A percentile compares a stretch with the other conserved stretches of the same genome.
Conservation (phyloP, 1,284 basidiomycete species). For the Cryptococcus maquisensis region DNA sequence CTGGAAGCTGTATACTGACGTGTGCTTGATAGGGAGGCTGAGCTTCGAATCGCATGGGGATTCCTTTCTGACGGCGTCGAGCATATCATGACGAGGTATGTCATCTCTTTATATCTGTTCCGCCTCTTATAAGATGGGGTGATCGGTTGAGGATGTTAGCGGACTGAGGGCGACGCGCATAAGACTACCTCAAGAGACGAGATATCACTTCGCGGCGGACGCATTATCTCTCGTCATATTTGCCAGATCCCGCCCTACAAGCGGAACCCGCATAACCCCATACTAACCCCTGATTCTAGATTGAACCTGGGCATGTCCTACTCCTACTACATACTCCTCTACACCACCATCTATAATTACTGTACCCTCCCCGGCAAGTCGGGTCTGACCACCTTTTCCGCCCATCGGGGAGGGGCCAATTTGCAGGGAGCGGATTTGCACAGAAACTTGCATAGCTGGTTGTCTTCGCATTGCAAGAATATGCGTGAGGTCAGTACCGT, state of each 20-base stretch:
- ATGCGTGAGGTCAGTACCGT: conserved; percentile 58
- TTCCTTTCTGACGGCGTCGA: conserved; percentile 86
- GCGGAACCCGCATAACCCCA: background rate
- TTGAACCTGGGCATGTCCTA: conserved; percentile 84
- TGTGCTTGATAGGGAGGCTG: conserved; percentile 35
- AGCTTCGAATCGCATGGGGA: conserved; percentile 70
- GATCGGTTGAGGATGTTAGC: too few relatives aligned
- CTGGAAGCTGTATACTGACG: background rate
- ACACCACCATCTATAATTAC: conserved; percentile 94
- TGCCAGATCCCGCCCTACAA: background rate
- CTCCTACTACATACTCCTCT: conserved; percentile 86
- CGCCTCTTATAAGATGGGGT: background rate
- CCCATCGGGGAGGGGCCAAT: conserved; percentile 69
- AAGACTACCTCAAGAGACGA: too few relatives aligned
- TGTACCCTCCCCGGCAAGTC: conserved; percentile 58
- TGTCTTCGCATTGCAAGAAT: conserved; percentile 68
- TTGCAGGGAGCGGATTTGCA: conserved; percentile 94
- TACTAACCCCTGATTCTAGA: conserved; percentile 39
- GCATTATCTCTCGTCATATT: too few relatives aligned
- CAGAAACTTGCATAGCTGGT: conserved; percentile 79
- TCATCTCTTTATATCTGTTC: conserved; percentile 1
- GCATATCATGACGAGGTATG: conserved; percentile 76
- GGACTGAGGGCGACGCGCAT: too few relatives aligned
- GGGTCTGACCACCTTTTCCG: conserved; percentile 17
- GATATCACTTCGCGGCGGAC: too few relatives aligned